phyloP scores from a whole-genome alignment of 2,329 filamentous ascomycete species.

The Colletotrichum orbiculare region DNA sequence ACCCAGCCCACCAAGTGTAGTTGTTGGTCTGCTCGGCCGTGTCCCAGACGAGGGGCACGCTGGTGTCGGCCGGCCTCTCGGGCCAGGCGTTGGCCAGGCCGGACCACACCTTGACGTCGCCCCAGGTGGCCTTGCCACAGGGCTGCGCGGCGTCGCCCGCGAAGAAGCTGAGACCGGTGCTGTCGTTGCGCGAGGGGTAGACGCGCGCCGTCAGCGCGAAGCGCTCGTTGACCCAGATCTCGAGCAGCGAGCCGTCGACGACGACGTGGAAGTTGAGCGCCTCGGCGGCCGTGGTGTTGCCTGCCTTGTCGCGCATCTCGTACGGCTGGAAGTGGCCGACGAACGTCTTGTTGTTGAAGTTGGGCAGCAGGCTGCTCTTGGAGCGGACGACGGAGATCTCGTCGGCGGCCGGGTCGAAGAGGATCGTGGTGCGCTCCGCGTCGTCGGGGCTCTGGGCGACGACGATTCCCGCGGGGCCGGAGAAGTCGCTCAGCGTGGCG shows the following conservation, averaged over 20 bases:
- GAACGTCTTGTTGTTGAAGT: conserved; percentile 35
- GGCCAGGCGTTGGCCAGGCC: conserved; percentile 35
- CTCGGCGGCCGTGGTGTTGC: conserved; percentile 12
- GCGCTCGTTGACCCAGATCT: conserved; percentile 38
- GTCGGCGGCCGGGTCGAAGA: conserved; percentile 27
- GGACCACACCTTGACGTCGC: conserved; percentile 30
- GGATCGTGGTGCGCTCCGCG: conserved; percentile 32
- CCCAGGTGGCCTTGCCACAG: conserved; percentile 26
- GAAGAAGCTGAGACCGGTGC: conserved; percentile 36
- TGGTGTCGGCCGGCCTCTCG: conserved; percentile 33
- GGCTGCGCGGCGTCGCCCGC: conserved; percentile 20
- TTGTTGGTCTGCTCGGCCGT: conserved; percentile 34
- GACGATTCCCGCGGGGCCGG: conserved; percentile 29
- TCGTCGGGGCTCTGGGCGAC: conserved; percentile 35
- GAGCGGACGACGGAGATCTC: conserved; percentile 32
- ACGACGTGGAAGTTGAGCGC: conserved; percentile 35
- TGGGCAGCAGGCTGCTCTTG: conserved; percentile 35
- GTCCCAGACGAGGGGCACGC: conserved; percentile 31
- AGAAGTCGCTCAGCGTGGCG: conserved; percentile 29
- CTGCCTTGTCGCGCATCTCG: conserved; percentile 4
- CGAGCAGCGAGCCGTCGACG: conserved; percentile 34
- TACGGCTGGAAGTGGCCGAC: conserved; percentile 36
- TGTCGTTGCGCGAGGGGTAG: conserved; percentile 37
- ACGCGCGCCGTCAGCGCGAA: conserved; percentile 36
- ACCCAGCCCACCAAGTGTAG: conserved; percentile 36